These are phyloP conservation scores for Colletotrichum sp. DNA, from an alignment of 2,329 filamentous ascomycete genomes.

Conservation along the genomic window DNA sequence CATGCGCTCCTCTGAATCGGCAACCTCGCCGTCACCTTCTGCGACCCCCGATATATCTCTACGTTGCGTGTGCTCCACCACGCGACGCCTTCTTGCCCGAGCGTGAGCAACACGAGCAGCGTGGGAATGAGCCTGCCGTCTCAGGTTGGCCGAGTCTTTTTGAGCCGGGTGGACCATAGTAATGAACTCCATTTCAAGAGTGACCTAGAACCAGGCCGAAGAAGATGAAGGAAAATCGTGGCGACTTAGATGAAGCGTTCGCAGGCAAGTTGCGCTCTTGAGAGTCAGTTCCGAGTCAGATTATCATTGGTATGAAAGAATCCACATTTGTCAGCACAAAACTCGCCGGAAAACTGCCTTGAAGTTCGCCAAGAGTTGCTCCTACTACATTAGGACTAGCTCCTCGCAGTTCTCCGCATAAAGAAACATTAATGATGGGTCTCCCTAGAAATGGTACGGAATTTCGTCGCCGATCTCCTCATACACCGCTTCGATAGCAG, in stretches of 20 bases:
- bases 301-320: neutral
- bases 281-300: neutral
- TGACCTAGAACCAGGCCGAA: neutral
- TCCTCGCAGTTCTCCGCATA: neutral
- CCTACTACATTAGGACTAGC: neutral
- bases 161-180: neutral
- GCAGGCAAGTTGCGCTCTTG: neutral
- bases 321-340: neutral
- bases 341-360: neutral
- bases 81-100: neutral
- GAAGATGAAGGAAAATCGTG: neutral
- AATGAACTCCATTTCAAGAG: neutral
- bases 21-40: neutral
- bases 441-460: neutral
- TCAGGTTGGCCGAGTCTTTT: neutral
- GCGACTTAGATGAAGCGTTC: neutral
- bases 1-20: neutral
- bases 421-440: neutral
- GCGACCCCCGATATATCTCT: neutral
- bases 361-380: neutral
- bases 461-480: neutral
- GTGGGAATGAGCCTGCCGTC: conserved; percentile 1
- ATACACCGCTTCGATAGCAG: conserved; percentile 12
- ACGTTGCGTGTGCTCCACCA: neutral
- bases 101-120: neutral